Evolutionary conservation across 495 filamentous ascomycete species (phyloP).

Genomic region (Penicillium daleae): DNA sequence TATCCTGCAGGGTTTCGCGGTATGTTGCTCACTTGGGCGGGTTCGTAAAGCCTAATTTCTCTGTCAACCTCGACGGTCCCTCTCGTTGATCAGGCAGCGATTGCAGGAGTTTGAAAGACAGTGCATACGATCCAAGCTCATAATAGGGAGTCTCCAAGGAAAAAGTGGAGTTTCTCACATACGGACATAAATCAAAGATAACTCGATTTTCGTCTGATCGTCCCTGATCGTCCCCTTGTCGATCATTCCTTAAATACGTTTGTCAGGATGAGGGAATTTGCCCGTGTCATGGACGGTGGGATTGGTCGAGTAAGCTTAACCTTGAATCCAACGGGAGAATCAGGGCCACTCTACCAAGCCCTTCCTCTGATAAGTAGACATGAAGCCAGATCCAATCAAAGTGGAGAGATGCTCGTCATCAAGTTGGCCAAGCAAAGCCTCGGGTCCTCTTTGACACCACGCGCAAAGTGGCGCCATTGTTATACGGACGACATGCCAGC

Average conservation of each 20-base stretch:
- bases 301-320: background rate
- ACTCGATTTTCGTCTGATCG: too few relatives aligned
- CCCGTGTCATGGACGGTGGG: background rate
- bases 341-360: background rate
- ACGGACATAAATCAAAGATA: too few relatives aligned
- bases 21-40: background rate
- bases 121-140: too few relatives aligned
- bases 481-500: background rate
- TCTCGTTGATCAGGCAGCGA: background rate
- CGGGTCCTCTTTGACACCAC: background rate
- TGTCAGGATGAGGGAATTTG: background rate
- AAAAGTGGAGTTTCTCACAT: background rate
- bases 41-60: background rate
- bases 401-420: background rate
- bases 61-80: background rate
- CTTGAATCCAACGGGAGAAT: background rate
- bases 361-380: background rate
- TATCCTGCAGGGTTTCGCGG: slow-evolving; percentile 10
- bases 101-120: background rate
- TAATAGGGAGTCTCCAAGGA: background rate
- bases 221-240: background rate
- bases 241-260: background rate
- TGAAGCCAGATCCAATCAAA: background rate
- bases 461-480: background rate
- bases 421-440: background rate